Base-by-base conservation (phyloP, 2,329 filamentous ascomycete genomes). In the Pseudocercospora macadamiae region DNA sequence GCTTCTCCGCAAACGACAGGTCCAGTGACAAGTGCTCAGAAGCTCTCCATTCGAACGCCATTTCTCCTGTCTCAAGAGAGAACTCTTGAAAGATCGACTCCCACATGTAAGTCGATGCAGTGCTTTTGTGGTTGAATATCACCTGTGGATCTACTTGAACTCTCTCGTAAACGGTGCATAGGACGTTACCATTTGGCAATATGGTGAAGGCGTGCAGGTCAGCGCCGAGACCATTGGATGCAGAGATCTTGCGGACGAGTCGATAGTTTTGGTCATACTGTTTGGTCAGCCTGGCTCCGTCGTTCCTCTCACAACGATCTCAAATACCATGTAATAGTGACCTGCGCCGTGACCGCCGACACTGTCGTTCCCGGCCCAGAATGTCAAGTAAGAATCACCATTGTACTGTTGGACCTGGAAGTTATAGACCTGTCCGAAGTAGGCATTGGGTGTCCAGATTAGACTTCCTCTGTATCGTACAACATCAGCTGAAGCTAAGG, bases 41-140 rank as follows among this genome's bases (percentile, higher is more conserved):
- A 58, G 79, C 81, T 36, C 75, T 76, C 83, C 83, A 86, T 63
- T 86, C 80, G 63, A 86, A 86, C 8, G 84, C 61, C 1, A 85
- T 65, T 26, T 81, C 73, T 2, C 82, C 82, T 2, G 80, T 83
- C 23, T 78, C 73, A 23, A 83, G 77, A 60, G 83, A 75, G 30
- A 83, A 63, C 53, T 71, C 69, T 48, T 73, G 70, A 52, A 72
- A 70, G 6, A 71, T 34, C 32, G 64, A 66, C 32, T 72, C 69
- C 70, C 67, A 70, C 34, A 71, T 66, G 34, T 57, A 70, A 30
- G 70, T 71, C 26, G 74, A 34, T 9, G 47, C 32, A 2, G 14
- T 14, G 2, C 21, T 16, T n/a, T 52, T 39, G 30, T 18, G 26
- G 9, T 21, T 14, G 8, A 53, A 37, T 9, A 57, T 37, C 4